phyloP scores from a whole-genome alignment of 352 stramenopile genomes.

The Aphanomyces invadans region DNA sequence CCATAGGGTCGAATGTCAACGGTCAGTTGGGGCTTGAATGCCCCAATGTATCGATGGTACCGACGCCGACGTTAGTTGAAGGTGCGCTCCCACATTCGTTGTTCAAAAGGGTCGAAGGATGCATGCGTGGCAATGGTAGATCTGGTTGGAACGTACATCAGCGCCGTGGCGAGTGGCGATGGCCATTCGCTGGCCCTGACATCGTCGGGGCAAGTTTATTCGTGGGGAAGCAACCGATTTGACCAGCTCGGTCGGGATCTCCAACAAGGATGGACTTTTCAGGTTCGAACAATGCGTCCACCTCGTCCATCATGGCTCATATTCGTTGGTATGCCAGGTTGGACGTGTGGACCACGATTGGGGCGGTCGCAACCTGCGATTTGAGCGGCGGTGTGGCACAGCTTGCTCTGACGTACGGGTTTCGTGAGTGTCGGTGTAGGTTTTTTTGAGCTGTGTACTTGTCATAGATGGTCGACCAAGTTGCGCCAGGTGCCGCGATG shows the following conservation, averaged over 20 bases:
- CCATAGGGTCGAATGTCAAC: conserved; percentile 27
- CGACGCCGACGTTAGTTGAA: too few relatives aligned
- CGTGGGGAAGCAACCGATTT: conserved; percentile 67
- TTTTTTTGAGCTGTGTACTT: background rate
- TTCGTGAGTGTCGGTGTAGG: too few relatives aligned
- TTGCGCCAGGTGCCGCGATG: conserved; percentile 6
- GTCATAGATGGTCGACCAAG: background rate
- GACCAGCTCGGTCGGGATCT: conserved; percentile 54
- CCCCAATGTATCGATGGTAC: too few relatives aligned
- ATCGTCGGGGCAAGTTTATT: conserved; percentile 51
- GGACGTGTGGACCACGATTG: conserved; percentile 34
- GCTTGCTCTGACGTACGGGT: conserved; percentile 32
- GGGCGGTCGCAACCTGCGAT: conserved; percentile 35
- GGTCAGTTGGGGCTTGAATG: conserved; percentile 10
- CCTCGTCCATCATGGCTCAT: too few relatives aligned
- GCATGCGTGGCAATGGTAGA: conserved; percentile 28
- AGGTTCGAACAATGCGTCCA: too few relatives aligned
- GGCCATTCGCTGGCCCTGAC: conserved; percentile 64
- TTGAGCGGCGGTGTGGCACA: conserved; percentile 22
- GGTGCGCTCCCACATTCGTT: background rate
- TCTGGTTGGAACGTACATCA: conserved; percentile 53
- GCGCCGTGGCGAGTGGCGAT: conserved; percentile 53
- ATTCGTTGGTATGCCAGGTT: too few relatives aligned
- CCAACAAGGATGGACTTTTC: too few relatives aligned
- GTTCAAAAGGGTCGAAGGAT: background rate